A percentile compares a stretch with the other conserved stretches of the same genome.
These are phyloP conservation scores for Solanum virginianum DNA, from an alignment of 257 asterid genomes.

Conservation along the genomic window DNA sequence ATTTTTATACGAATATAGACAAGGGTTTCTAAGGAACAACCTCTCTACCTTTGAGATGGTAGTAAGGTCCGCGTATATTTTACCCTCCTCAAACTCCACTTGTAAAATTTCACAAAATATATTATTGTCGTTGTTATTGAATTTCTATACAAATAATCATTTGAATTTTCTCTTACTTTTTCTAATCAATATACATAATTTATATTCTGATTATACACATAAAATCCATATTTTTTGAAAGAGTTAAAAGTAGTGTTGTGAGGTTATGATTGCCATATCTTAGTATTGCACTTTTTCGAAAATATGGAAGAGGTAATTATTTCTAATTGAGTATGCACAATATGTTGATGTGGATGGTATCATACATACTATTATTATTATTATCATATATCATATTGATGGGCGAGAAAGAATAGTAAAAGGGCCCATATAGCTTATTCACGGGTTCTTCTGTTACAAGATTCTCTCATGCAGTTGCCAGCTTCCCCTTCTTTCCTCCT, in stretches of 20 bases:
- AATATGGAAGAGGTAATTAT: neutral
- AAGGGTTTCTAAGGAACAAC: no score
- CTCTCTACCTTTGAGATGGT: no score
- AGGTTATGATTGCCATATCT: neutral
- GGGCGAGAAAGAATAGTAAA: neutral
- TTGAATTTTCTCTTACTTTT: neutral
- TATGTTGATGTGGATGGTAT: neutral
- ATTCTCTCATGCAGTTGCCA: constrained; percentile 10
- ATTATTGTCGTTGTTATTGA: no score
- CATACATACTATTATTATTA: neutral
- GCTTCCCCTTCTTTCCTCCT: neutral
- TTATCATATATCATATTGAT: neutral
- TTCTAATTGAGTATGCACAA: neutral
- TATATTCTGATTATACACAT: neutral
- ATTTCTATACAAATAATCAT: neutral
- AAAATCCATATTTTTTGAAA: neutral
- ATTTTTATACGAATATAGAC: neutral
- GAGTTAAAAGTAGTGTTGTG: neutral
- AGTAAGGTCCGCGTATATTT: no score
- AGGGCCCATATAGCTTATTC: constrained; percentile 10
- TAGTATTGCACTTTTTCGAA: neutral
- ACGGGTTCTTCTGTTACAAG: constrained; percentile 24
- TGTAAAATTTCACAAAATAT: no score
- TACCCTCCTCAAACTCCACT: no score
- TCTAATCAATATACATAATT: neutral